Base-by-base conservation (phyloP, 345 rosid species). In the Microcos paniculata region DNA sequence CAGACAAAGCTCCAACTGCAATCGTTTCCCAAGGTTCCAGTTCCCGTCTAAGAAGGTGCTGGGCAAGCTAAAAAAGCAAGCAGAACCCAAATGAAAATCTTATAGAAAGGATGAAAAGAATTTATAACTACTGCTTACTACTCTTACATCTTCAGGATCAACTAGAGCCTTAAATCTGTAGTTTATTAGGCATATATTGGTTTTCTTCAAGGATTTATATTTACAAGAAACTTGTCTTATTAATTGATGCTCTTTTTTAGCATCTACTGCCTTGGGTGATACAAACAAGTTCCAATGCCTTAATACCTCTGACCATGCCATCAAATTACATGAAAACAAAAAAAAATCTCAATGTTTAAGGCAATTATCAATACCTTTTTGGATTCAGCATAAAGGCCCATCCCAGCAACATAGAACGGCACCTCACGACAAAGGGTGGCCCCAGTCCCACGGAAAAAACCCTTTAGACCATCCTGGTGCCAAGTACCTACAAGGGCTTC, bases 341-440 rank as follows among this genome's bases (percentile, higher is more conserved):
- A 35, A 69, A 51, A 70, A 51, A 1, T 51, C 28, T 69, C 10
- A 6, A 12, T 19, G 2, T 8, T 2, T 16, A 11, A 30, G 57
- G 28, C 1, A 72, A 72, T 35, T 38, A 19, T 66, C n/a, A 61
- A 21, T 82, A 90, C 99, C 98, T 96, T 96, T 79, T 96, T 96
- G 62, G 98, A 93, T 88, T 96, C 99, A 4, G 84, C 94, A 82
- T 93, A 96, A 55, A 96, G 86, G 11, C 96, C 90, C 91, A 87
- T 90, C 79, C 99, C 99, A 80, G 94, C 95, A 70, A 96, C 99
- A 62, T 96, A 96, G 75, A 96, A 87, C 48, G 99, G 99, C 66
- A 96, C 95, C 86, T 96, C 99, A 35, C 99, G 93, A 80, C 93
- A 90, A 78, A 96, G 97, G 55, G 99, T 96, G 49, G 96, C 96